Evolutionary conservation across 805 yeast species (phyloP).

Genomic region (Grigorovia transvaalensis): DNA sequence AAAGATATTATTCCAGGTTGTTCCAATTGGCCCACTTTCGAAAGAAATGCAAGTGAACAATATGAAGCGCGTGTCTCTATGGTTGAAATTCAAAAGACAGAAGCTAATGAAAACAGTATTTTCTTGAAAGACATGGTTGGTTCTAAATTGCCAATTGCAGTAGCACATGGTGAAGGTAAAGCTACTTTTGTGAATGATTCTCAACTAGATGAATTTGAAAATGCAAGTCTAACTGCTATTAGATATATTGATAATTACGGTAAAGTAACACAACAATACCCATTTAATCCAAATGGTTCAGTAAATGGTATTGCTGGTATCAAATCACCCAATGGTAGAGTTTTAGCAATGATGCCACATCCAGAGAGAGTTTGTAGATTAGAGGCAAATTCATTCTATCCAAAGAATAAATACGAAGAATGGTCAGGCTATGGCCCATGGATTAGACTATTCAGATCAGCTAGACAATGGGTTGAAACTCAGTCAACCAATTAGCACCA

Average conservation of each 20-base stretch:
- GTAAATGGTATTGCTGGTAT: slow-evolving; percentile 90
- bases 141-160: slow-evolving; percentile 90
- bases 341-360: slow-evolving; percentile 97
- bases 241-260: slow-evolving; percentile 91
- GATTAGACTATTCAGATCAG: slow-evolving; percentile 85
- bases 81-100: slow-evolving; percentile 56
- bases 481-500: neutral
- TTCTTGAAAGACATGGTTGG: slow-evolving; percentile 88
- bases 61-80: slow-evolving; percentile 91
- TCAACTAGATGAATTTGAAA: slow-evolving; percentile 39
- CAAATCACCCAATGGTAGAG: slow-evolving; percentile 83
- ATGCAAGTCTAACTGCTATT: slow-evolving; percentile 49
- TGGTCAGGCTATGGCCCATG: slow-evolving; percentile 92
- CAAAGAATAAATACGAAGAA: slow-evolving; percentile 43
- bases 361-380: slow-evolving; percentile 89
- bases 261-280: slow-evolving; percentile 67
- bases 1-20: slow-evolving; percentile 74
- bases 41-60: slow-evolving; percentile 84
- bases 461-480: slow-evolving; percentile 80
- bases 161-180: slow-evolving; percentile 97
- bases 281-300: slow-evolving; percentile 95
- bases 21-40: slow-evolving; percentile 92
- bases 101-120: slow-evolving; percentile 41
- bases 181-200: slow-evolving; percentile 53
- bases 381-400: slow-evolving; percentile 88